A percentile compares a stretch with the other conserved stretches of the same genome.
Evolutionary conservation across 495 filamentous ascomycete genomes (phyloP).

Genomic region (Oidiodendron maius): DNA sequence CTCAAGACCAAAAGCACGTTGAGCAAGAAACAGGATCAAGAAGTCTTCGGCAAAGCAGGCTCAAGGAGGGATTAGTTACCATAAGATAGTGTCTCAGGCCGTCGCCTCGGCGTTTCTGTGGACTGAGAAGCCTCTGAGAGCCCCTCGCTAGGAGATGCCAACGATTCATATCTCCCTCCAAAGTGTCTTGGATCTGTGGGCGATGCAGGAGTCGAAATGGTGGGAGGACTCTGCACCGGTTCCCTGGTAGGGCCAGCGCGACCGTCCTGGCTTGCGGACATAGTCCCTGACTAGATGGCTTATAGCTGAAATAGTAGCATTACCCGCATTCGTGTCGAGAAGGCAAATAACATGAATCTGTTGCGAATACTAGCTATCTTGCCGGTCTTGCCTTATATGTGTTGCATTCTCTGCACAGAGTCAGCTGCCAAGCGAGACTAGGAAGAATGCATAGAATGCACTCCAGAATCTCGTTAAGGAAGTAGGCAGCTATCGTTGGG

Average conservation of each 20-base stretch:
- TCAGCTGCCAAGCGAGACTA: not conserved
- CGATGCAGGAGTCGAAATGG: constrained; percentile 22
- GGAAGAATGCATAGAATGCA: constrained; percentile 1
- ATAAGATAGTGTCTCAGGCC: constrained; percentile 32
- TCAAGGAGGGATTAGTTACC: constrained; percentile 9
- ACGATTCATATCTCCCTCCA: constrained; percentile 24
- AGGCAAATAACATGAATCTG: no score
- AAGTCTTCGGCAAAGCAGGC: no score
- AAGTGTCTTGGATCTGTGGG: constrained; percentile 23
- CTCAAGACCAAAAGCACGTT: no score
- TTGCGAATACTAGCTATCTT: no score
- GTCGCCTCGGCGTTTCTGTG: constrained; percentile 41
- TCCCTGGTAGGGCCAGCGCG: constrained; percentile 5
- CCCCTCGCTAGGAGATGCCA: constrained; percentile 14
- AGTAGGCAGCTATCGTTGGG: no score
- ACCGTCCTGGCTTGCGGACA: constrained; percentile 16
- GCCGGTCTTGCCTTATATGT: not conserved
- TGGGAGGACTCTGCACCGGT: constrained; percentile 1
- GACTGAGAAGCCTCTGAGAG: constrained; percentile 35
- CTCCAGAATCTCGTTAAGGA: no score
- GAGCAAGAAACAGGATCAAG: no score
- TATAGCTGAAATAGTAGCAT: no score
- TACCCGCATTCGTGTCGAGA: no score
- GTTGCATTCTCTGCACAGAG: not conserved
- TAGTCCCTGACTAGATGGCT: not conserved